Conservation (phyloP, 2,329 filamentous ascomycete genomes). For the Phaeophleospora eucalypticola region DNA sequence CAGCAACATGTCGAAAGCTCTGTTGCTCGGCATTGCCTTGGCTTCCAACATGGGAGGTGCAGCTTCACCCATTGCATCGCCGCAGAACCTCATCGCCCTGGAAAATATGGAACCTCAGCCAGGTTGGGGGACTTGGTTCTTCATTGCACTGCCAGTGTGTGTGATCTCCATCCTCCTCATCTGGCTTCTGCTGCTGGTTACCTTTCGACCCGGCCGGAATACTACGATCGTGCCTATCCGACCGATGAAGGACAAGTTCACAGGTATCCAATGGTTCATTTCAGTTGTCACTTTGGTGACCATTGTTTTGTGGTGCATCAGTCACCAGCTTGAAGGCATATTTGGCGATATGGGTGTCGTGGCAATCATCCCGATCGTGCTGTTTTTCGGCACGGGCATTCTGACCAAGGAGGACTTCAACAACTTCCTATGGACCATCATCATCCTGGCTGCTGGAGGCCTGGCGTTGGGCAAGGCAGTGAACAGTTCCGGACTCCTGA, state of each 20-base stretch:
- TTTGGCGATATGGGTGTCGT: constrained; percentile 99
- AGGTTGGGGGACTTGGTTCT: constrained; percentile 96
- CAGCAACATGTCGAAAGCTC: constrained; percentile 88
- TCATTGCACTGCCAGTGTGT: constrained; percentile 88
- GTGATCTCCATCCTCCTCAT: constrained; percentile 82
- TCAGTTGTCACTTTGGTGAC: constrained; percentile 75
- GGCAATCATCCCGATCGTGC: constrained; percentile 88
- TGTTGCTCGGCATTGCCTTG: constrained; percentile 91
- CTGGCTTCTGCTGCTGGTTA: constrained; percentile 78
- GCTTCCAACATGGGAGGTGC: constrained; percentile 95
- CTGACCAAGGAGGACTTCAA: constrained; percentile 99
- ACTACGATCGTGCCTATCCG: constrained; percentile 90
- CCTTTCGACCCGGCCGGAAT: constrained; percentile 79
- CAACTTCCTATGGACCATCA: constrained; percentile 99
- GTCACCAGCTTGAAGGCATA: constrained; percentile 76
- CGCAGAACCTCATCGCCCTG: constrained; percentile 94
- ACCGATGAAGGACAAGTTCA: constrained; percentile 81
- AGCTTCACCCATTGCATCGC: constrained; percentile 92
- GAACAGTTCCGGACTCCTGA: constrained; percentile 83
- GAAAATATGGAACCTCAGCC: constrained; percentile 92
- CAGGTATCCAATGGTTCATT: constrained; percentile 89
- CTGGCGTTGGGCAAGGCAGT: constrained; percentile 91
- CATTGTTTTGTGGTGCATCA: constrained; percentile 87
- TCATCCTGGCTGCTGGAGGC: constrained; percentile 92
- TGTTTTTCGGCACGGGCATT: constrained; percentile 96